Conservation (phyloP, 192 early-diverging fungal genomes). For the Coemansia sp. region DNA sequence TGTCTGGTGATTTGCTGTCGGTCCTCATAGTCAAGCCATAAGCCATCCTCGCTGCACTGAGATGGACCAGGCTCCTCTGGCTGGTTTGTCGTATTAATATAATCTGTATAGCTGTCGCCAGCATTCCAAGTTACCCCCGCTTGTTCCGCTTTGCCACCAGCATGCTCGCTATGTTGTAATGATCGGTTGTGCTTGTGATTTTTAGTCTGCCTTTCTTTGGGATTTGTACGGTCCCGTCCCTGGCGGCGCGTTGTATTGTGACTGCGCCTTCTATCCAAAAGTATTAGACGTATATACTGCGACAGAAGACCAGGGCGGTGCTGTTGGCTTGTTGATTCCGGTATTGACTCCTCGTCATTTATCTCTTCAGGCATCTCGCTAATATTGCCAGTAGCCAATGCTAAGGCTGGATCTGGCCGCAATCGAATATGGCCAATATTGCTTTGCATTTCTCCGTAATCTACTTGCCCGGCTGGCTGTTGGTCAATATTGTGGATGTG, state of each 20-base stretch:
- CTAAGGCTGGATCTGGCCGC: conserved; percentile 26
- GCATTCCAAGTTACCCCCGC: neutral
- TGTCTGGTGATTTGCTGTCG: neutral
- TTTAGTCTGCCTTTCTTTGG: neutral
- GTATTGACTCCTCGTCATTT: conserved; percentile 1
- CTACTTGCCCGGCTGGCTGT: conserved; percentile 8
- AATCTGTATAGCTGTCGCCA: neutral
- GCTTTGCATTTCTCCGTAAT: conserved; percentile 18
- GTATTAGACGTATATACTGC: conserved; percentile 37
- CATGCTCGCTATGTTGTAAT: neutral
- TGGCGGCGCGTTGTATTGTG: neutral
- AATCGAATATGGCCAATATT: conserved; percentile 42
- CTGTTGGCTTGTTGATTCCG: neutral
- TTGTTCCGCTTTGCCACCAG: neutral
- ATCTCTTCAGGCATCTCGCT: neutral
- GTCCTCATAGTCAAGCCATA: neutral
- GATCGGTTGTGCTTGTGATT: neutral
- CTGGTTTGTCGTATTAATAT: neutral
- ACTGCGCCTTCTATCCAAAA: conserved; percentile 23
- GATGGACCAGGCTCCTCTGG: neutral
- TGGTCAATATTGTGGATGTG: conserved; percentile 36
- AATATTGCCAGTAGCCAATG: conserved; percentile 8
- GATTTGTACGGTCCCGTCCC: neutral
- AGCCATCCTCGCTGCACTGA: neutral
- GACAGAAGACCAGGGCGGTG: conserved; percentile 33